Base-by-base conservation (phyloP, 331 rosid genomes). In the Arachis monticola region DNA sequence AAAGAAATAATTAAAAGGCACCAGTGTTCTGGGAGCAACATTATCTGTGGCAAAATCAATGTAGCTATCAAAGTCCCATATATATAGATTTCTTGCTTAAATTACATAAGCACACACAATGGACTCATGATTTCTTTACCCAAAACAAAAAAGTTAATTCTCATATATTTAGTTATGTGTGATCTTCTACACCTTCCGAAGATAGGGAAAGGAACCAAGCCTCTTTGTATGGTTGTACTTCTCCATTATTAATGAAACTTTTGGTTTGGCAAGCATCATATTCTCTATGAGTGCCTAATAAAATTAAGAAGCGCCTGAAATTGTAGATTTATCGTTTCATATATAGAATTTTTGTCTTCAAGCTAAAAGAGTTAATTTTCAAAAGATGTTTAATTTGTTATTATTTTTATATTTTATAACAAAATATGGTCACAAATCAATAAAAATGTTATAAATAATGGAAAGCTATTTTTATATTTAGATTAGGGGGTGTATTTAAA, bases 1-100 rank as follows among this genome's bases (percentile, higher is more conserved):
- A 38, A 38, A 38, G 41, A 38, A 38, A 38, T 38, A 38, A 38
- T 38, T 38, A 38, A 45, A 45, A 45, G 10, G 1, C 10, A 45
- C 2, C 10, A 45, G 5, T 5, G 48, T 45, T 45, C 48, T 45
- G 48, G 7, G 57, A 45, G 44, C n/a, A 12, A 42, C 60, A 77
- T 77, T 74, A 78, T 70, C 64, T 66, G 38, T 72, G 58, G 81
- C 66, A 62, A 75, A 72, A 86, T 82, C 65, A 57, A 64, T 73
- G 69, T 73, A 68, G 83, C 72, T 53, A 72, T 47, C 69, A 32
- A 58, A 82, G 80, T 82, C 17, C 44, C 55, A 10, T 56, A 2
- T 56, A 2, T 42, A 61, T 1, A 60, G 38, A 59, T 58, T 7
- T 5, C 1, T 8, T 58, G 63, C 9, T 17, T 52, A 38, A 17